phyloP scores from a whole-genome alignment of 352 stramenopile species.

The Saprolegnia diclina region DNA sequence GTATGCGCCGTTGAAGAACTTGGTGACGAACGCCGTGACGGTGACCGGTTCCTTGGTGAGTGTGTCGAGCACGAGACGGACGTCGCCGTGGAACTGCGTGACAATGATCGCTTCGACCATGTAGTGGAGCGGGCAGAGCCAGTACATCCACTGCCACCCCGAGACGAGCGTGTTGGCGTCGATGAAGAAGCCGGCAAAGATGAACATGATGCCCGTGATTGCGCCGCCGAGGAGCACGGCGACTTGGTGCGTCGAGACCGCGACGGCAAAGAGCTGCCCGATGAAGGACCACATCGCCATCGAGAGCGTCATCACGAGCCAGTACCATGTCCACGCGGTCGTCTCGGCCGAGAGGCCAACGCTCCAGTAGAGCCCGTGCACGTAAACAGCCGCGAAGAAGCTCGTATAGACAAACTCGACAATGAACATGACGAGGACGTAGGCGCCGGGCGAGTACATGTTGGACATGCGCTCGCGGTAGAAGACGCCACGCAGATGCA shows the following conservation, averaged over 20 bases:
- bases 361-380: constrained; percentile 19
- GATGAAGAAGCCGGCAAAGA: constrained; percentile 21
- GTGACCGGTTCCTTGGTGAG: neutral
- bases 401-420: constrained; percentile 2
- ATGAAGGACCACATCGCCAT: constrained; percentile 14
- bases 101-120: constrained; percentile 22
- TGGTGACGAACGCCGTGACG: neutral
- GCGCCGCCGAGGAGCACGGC: constrained; percentile 7
- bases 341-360: neutral
- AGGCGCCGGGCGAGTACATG: constrained; percentile 13
- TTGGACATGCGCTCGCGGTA: constrained; percentile 14
- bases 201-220: constrained; percentile 3
- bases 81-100: constrained; percentile 18
- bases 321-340: constrained; percentile 14
- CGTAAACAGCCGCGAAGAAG: neutral
- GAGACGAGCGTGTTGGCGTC: constrained; percentile 18
- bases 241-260: constrained; percentile 9
- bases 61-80: neutral
- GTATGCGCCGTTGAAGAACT: constrained; percentile 20
- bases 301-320: neutral
- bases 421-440: neutral
- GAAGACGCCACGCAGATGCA: neutral
- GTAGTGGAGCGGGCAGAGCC: constrained; percentile 22
- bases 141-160: constrained; percentile 27
- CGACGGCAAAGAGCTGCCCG: constrained; percentile 10